These are phyloP conservation scores for Talaromyces adpressus DNA, from an alignment of 495 filamentous ascomycete species.

Conservation along the genomic window DNA sequence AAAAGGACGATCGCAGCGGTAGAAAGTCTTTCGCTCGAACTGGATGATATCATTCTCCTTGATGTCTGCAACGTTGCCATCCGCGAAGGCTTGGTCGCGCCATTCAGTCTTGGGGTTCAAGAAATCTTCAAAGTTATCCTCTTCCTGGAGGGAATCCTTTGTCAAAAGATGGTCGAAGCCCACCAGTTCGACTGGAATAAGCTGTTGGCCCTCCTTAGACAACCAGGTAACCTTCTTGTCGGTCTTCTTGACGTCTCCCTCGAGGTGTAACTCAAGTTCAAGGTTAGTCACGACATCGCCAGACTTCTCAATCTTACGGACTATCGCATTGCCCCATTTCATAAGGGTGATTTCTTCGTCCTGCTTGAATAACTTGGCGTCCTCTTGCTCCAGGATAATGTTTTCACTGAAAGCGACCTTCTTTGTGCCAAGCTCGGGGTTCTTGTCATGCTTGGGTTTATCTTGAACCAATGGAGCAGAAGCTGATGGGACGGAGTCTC, in stretches of 20 bases:
- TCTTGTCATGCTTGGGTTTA: conserved; percentile 82
- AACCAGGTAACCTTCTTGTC: conserved; percentile 95
- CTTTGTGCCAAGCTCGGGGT: conserved; percentile 75
- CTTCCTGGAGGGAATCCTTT: conserved; percentile 80
- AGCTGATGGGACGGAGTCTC: conserved; percentile 52
- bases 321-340: conserved; percentile 91
- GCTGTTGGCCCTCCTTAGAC: conserved; percentile 61
- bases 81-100: conserved; percentile 66
- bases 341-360: conserved; percentile 93
- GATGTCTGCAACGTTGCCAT: conserved; percentile 68
- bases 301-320: conserved; percentile 59
- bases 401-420: conserved; percentile 67
- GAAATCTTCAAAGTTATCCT: conserved; percentile 75
- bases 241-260: conserved; percentile 89
- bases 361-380: conserved; percentile 71
- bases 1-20: conserved; percentile 62
- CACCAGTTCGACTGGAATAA: conserved; percentile 76
- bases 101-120: conserved; percentile 70
- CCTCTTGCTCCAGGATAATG: conserved; percentile 77
- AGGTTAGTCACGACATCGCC: conserved; percentile 56
- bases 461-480: conserved; percentile 60
- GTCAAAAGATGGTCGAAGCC: conserved; percentile 91
- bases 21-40: conserved; percentile 90
- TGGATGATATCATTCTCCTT: conserved; percentile 84
- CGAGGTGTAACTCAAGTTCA: conserved; percentile 72